Percentiles rank a stretch among this genome's conserved stretches.
phyloP scores from a whole-genome alignment of 106 monocot genomes.

The Hemerocallis citrina region DNA sequence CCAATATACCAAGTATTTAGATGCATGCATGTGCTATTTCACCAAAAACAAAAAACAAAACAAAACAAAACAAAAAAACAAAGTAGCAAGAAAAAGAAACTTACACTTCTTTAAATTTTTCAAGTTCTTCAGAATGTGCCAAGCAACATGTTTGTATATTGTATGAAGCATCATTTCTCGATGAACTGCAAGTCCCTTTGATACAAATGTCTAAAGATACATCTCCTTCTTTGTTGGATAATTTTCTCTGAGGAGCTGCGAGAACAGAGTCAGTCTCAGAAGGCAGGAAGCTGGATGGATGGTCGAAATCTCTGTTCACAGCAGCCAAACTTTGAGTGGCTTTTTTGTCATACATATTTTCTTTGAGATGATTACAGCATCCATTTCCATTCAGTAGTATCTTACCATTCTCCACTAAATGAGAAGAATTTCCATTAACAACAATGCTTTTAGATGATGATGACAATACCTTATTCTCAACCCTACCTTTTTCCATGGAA shows the following conservation, averaged over 20 bases:
- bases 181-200: constrained; percentile 1
- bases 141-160: constrained; percentile 6
- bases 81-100: constrained; percentile 10
- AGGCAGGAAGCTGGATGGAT: constrained; percentile 8
- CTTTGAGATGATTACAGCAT: neutral
- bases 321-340: neutral
- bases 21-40: neutral
- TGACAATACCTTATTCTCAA: constrained; percentile 5
- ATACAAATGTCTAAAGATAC: constrained; percentile 6
- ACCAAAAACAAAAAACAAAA: neutral
- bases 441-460: constrained; percentile 4
- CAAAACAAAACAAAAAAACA: neutral
- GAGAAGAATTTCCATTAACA: constrained; percentile 14
- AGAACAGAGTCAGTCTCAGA: neutral
- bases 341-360: constrained; percentile 5
- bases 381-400: constrained; percentile 25
- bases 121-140: constrained; percentile 23
- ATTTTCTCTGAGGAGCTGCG: constrained; percentile 30
- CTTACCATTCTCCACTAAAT: constrained; percentile 2
- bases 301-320: constrained; percentile 13
- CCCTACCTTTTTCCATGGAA: constrained; percentile 10
- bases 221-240: constrained; percentile 3
- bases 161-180: constrained; percentile 4
- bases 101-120: constrained; percentile 72
- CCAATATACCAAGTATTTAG: too few species aligned